Conservation (phyloP, 2,329 filamentous ascomycete species). For the Neofusicoccum cordaticola region DNA sequence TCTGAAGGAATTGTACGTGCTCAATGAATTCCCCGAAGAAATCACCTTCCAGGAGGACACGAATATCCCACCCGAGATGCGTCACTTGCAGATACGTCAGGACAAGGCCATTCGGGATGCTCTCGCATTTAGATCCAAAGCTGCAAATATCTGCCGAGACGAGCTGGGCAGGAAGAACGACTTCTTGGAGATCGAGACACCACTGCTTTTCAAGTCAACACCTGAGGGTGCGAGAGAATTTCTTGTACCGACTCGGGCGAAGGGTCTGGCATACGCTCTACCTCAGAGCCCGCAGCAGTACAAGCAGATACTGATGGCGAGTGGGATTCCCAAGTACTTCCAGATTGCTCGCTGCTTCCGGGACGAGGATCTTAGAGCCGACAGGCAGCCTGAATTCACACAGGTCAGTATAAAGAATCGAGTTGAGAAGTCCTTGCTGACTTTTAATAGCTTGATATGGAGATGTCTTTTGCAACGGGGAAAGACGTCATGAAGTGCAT, state of each 20-base stretch:
- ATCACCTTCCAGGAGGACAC: slow-evolving; percentile 74
- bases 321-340: slow-evolving; percentile 77
- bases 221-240: slow-evolving; percentile 95
- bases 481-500: slow-evolving; percentile 64
- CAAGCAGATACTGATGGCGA: slow-evolving; percentile 95
- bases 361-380: slow-evolving; percentile 88
- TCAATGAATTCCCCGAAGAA: slow-evolving; percentile 72
- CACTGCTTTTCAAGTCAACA: slow-evolving; percentile 93
- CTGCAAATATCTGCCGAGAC: slow-evolving; percentile 53
- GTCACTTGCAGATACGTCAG: slow-evolving; percentile 83
- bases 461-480: slow-evolving; percentile 81
- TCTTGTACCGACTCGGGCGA: slow-evolving; percentile 77
- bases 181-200: slow-evolving; percentile 84
- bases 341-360: slow-evolving; percentile 94
- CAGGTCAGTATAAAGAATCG: slow-evolving; percentile 54
- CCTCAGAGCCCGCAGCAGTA: slow-evolving; percentile 98
- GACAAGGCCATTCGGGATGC: slow-evolving; percentile 64
- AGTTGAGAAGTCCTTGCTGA: background rate
- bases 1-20: slow-evolving; percentile 59
- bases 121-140: slow-evolving; percentile 65
- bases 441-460: slow-evolving; percentile 70
- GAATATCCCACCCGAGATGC: slow-evolving; percentile 68
- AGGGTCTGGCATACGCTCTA: slow-evolving; percentile 79
- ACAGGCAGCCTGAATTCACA: slow-evolving; percentile 95
- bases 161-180: slow-evolving; percentile 53